Base-by-base conservation (phyloP, 306 rosid genomes). In the Castanea sativa region DNA sequence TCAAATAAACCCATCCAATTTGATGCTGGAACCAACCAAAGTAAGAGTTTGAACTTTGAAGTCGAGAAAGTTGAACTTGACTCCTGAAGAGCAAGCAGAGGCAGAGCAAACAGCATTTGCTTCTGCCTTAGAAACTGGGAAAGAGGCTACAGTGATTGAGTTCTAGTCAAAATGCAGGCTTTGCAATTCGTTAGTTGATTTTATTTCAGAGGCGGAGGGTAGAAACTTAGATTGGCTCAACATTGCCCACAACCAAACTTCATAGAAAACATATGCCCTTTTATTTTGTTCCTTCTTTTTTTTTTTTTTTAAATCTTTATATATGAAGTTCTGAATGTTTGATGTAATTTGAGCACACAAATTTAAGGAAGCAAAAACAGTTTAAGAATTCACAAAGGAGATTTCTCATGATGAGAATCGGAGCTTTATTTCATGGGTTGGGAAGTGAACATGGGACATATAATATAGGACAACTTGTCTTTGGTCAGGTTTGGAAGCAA, bases 91-190 rank as follows among this genome's bases (percentile, higher is more conserved):
- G 79, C 89, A 88, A 75, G 97, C 89, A 3, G 97, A 94, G 81
- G 93, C 92, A 0, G 94, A 94, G 80, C 94, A 91, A 15, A 75
- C 94, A 76, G 99, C 94, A 3, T 90, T 95, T 73, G 97, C 97
- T 6, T 82, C 88, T 1, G 97, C 99, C 19, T 83, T 92, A 23
- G 92, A 89, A 18, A 87, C 89, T 57, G 88, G 80, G 51, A 92
- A 92, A 86, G 92, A 86, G 82, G 98, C 92, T 5, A 94, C 92
- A 0, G 82, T 94, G 83, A 23, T 94, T 8, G 97, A 92, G 73
- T 94, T 94, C 83, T 92, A 94, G 86, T 91, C 98, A 35, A 94
- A 89, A 78, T 94, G 98, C 76, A 81, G 85, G 83, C 91, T 92
- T 1, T 94, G 98, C 83, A 91, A 81, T 83, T 92, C 98, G 4